Evolutionary conservation across 768 basidiomycete genomes (phyloP).

Genomic region (Psilocybe tampanensis): DNA sequence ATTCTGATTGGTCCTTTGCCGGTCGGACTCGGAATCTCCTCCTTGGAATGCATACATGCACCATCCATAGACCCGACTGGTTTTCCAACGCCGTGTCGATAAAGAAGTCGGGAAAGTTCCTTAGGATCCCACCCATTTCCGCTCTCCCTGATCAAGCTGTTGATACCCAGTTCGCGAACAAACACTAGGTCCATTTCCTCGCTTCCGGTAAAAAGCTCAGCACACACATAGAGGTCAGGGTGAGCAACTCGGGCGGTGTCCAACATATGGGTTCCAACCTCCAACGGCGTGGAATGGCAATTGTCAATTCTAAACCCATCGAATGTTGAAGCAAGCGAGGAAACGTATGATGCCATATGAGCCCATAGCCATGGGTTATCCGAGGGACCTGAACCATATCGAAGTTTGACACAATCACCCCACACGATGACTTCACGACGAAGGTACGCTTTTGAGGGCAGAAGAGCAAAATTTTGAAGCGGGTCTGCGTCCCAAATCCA

Average conservation of each 20-base stretch:
- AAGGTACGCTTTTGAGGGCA: slow-evolving; percentile 92
- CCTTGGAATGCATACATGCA: slow-evolving; percentile 76
- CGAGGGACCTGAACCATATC: slow-evolving; percentile 79
- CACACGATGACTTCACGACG: slow-evolving; percentile 96
- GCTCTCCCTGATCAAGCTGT: slow-evolving; percentile 93
- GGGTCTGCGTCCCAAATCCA: slow-evolving; percentile 99
- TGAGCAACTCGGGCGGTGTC: slow-evolving; percentile 88
- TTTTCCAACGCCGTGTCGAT: slow-evolving; percentile 89
- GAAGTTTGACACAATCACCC: slow-evolving; percentile 98
- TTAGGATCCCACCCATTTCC: slow-evolving; percentile 90
- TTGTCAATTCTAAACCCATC: slow-evolving; percentile 99
- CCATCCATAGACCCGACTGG: slow-evolving; percentile 97
- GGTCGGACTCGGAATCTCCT: slow-evolving; percentile 80
- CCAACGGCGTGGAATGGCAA: slow-evolving; percentile 95
- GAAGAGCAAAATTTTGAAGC: slow-evolving; percentile 89
- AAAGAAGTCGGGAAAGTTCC: slow-evolving; percentile 86
- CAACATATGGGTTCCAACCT: slow-evolving; percentile 94
- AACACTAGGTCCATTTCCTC: slow-evolving; percentile 93
- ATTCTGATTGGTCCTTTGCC: slow-evolving; percentile 78
- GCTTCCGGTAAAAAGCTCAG: slow-evolving; percentile 95
- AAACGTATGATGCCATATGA: slow-evolving; percentile 86
- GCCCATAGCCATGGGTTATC: slow-evolving; percentile 96
- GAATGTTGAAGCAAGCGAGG: slow-evolving; percentile 77
- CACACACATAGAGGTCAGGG: slow-evolving; percentile 94
- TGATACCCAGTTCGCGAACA: slow-evolving; percentile 90